Evolutionary conservation across 306 rosid species (phyloP), one percentile per base, ranked within the genome.

Genomic region (Medicago arabica): DNA sequence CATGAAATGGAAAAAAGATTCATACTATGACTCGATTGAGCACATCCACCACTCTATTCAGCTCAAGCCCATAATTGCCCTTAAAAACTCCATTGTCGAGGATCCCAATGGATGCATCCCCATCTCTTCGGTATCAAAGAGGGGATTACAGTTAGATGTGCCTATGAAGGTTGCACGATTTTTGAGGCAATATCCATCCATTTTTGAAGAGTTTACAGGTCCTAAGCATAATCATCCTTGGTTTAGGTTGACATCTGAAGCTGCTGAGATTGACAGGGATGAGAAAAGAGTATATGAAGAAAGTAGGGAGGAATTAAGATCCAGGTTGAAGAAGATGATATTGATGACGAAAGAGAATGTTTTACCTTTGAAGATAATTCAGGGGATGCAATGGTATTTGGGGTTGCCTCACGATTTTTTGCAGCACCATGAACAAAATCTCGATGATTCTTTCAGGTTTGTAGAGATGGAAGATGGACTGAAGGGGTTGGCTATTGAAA

Each of bases 321-420:
- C 73, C 36, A 87, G 96, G 90, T 77, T 94, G 81, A 88, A 87
- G 87, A 94, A 85, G 82, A 81, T 94, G 69, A 88, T 94, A 69
- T 57, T 88, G 88, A 88, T 94, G 97, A 90, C 91, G 43, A 85
- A 72, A 79, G 89, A 72, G 31, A 81, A 85, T 18, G 91, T 84
- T 75, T 74, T 94, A 64, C 98, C 97, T 38, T 79, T 94, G 76
- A 91, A 88, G 74, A 88, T 94, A 69, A 83, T 91, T 57, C 87
- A 86, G 67, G 97, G 98, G 71, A 88, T 94, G 98, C 86, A 83
- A 43, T 94, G 98, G 98, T 88, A 87, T 87, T 81, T 94, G 84
- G 98, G 98, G 63, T 75, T 94, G 73, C 98, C 98, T 28, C 78
- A 83, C 65, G 91, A 94, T 79, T 86, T 88, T 76, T 72, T 87